Evolutionary conservation across 108 stramenopile species (phyloP).

Genomic region (Skeletonema tropicum): DNA sequence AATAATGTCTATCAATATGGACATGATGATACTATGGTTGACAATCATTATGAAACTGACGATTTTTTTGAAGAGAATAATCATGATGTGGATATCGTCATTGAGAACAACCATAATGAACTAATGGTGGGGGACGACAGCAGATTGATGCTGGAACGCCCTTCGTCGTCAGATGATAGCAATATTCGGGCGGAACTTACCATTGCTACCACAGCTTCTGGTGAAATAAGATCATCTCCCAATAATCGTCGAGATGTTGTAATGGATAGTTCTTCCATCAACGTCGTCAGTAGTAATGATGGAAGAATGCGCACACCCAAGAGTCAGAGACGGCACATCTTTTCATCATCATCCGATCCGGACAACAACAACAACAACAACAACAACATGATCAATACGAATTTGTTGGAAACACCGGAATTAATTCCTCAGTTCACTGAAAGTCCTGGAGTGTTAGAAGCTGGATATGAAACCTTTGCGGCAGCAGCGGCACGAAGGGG

Average conservation of each 20-base stretch:
- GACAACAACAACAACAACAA: neutral
- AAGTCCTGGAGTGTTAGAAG: conserved; percentile 11
- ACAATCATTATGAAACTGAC: neutral
- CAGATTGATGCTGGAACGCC: neutral
- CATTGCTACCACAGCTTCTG: neutral
- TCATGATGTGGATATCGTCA: too few species aligned
- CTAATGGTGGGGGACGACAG: neutral
- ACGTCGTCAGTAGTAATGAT: neutral
- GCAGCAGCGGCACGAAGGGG: conserved; percentile 24
- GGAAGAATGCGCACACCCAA: neutral
- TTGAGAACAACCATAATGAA: too few species aligned
- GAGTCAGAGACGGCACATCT: neutral
- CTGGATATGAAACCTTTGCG: conserved; percentile 46
- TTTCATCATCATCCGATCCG: neutral
- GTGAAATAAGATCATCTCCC: neutral
- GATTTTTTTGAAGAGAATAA: neutral
- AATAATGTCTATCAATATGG: neutral
- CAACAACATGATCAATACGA: neutral
- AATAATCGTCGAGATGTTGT: too few species aligned
- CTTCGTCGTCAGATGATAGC: neutral
- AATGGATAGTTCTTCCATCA: neutral
- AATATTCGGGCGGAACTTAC: neutral
- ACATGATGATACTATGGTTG: neutral
- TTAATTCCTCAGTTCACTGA: conserved; percentile 5
- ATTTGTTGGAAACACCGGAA: conserved; percentile 1